Evolutionary conservation across 2,329 filamentous ascomycete species (phyloP), one percentile per base, ranked within the genome.

Genomic region (Tolypocladium paradoxum): DNA sequence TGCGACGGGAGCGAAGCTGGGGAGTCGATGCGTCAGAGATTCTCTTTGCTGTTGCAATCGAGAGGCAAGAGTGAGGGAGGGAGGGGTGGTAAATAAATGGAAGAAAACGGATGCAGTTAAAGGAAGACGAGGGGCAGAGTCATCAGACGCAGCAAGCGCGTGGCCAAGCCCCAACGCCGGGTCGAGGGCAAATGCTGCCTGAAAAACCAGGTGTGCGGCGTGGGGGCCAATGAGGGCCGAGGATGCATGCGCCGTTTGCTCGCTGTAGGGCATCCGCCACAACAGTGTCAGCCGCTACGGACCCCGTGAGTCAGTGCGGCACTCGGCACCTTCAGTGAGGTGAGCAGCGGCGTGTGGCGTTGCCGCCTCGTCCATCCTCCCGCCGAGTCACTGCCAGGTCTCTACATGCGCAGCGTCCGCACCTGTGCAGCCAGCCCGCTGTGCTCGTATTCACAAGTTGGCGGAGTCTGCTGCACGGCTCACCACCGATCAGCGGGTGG

Each of bases 31-130:
- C 51, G 49, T 37, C 20, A 38, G 34, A 35, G 48, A 50, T 38
- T 37, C 35, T 40, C 31, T 14, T 27, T 37, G 49, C 4, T 20
- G 46, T 33, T 48, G 51, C 34, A 14, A 14, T 35, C 6, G n/a
- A 29, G 48, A 20, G 31, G 43, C 16, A 38, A 50, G 38, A 36
- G 33, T 12, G 16, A 48, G 31, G 43, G 50, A 55, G 50, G 47
- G 53, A 36, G 27, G 36, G 35, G n/a, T n/a, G n/a, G n/a, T n/a
- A n/a, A n/a, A n/a, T 33, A 50, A 50, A 38, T 29, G 48, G 46
- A 49, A 45, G 53, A 51, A 54, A 54, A 48, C 45, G 49, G 49
- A 51, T 49, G 45, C 49, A 50, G 50, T 45, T 47, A 48, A 47
- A 38, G 22, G 38, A 38, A 34, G 37, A 40, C 46, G 50, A 52